Evolutionary conservation across 179 eudicot genomes (phyloP), one percentile per base, ranked within the genome.

Genomic region (Silene noctiflora): DNA sequence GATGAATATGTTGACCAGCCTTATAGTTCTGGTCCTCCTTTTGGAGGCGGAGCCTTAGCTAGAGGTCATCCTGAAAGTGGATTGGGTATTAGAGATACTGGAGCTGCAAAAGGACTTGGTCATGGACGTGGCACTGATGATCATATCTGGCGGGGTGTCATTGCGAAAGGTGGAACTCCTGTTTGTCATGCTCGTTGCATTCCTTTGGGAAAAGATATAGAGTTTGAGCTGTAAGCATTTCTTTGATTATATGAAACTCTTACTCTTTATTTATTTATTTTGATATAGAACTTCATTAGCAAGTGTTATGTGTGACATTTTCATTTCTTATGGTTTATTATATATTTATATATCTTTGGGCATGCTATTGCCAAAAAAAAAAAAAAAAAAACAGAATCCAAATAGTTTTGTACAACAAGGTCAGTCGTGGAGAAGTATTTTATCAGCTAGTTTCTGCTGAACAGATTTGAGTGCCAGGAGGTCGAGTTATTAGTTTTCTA

Each of bases 171-270:
- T 67, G 98, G 99, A 42, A 82, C 88, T 51, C 86, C 92, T 73
- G 92, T 96, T 48, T 96, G 99, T 77, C 88, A 83, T 79, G 97
- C 99, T 79, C 96, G 98, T 24, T 96, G 99, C 85, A 85, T 96
- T 51, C 92, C 98, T 17, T 71, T 91, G 42, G 96, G 95, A 69
- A 82, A 90, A 62, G 93, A 91, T 56, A 73, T 93, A 69, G 89
- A 82, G 75, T 82, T 78, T 83, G 91, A 89, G 62, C 78, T 96
- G 99, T 96, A 86, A 93, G 99, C 86, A 68, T 58, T 75, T 25
- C 65, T 67, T 10, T 76, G 69, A 62, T n/a, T 58, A 29, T 3
- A 42, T 59, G 51, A 21, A 27, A 5, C 21, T 64, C 12, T 69
- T 25, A 27, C 14, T 3, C 20, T 56, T 72, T 22, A 14, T 29